Base-by-base conservation (phyloP, 768 basidiomycete genomes). In the Kwoniella sp. region DNA sequence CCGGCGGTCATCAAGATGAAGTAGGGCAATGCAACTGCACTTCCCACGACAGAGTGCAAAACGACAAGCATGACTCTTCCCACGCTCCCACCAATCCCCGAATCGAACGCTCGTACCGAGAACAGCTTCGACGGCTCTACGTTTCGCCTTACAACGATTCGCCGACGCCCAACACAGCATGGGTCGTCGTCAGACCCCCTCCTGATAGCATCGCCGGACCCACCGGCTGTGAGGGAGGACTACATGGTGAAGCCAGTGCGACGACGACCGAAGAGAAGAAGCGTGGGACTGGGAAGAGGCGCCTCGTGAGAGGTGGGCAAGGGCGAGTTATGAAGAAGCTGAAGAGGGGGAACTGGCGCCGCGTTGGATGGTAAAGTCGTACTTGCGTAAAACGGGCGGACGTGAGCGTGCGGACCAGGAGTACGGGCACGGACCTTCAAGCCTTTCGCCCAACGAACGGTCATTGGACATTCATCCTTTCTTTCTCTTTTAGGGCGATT, bases 101-200 rank as follows among this genome's bases (percentile, higher is more conserved):
- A 15, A 26, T 45, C 5, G 11, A 17, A 45, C 41, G 45, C 30
- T 15, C 23, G 22, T 45, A 55, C 53, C 29, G 30, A 15, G 61
- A 62, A 47, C 61, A 62, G 30, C 37, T 62, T 3, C 30, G 53
- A 38, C 30, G 61, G 22, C 12, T 25, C 5, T 38, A 38, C 17
- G 53, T 62, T 0, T 17, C 53, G 41, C 52, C 34, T 2, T 48
- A 54, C 37, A 54, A 54, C 52, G 61, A 29, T 55, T 54, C 52
- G 22, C 61, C 53, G 15, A 62, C 61, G 15, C 61, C 51, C 22
- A 31, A 30, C 26, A 52, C 7, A 38, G n/a, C 31, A 30, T 55
- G 54, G 54, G 30, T 34, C 11, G 20, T 55, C 11, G 54, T 55
- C 22, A 7, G 29, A 7, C 28, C 29, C 2, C 54, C 54, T 5